phyloP scores from a whole-genome alignment of 371 early-diverging fungal species.

The Basidiobolus meristosporus region DNA sequence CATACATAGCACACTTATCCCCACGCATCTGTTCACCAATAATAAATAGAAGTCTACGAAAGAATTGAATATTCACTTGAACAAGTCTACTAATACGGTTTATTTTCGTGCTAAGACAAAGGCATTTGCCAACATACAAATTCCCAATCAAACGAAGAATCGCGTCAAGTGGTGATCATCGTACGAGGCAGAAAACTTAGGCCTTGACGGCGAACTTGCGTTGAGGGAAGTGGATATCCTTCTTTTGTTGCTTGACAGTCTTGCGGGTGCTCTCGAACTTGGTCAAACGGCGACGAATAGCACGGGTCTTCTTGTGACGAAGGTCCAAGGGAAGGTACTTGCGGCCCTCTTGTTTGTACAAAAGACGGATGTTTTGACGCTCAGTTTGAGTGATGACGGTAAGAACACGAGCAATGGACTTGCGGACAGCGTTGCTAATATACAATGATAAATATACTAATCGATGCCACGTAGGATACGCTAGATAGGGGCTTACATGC shows the following conservation, averaged over 20 bases:
- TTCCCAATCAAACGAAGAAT: too few relatives aligned
- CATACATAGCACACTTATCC: too few relatives aligned
- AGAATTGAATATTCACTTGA: too few relatives aligned
- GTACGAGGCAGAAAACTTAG: slow-evolving; percentile 13
- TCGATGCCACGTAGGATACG: background rate
- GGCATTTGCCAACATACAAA: too few relatives aligned
- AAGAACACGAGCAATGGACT: slow-evolving; percentile 77
- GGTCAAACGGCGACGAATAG: slow-evolving; percentile 86
- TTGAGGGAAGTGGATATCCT: slow-evolving; percentile 60
- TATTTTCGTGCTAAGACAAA: too few relatives aligned
- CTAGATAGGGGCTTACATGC: slow-evolving; percentile 34
- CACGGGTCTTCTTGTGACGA: slow-evolving; percentile 91
- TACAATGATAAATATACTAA: background rate
- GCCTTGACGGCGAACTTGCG: slow-evolving; percentile 77
- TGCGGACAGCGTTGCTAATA: slow-evolving; percentile 54
- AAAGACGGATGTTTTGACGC: slow-evolving; percentile 58
- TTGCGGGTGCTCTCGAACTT: slow-evolving; percentile 22
- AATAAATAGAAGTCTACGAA: too few relatives aligned
- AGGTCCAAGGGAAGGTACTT: slow-evolving; percentile 85
- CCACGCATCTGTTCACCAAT: too few relatives aligned
- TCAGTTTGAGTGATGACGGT: slow-evolving; percentile 84
- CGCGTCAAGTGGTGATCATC: too few relatives aligned
- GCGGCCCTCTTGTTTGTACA: slow-evolving; percentile 55
- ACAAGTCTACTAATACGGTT: too few relatives aligned
- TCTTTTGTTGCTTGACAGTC: slow-evolving; percentile 32